Percentiles rank a stretch among this genome's conserved stretches.
phyloP scores from a whole-genome alignment of 2,329 filamentous ascomycete species.

The Cercospora sp. region DNA sequence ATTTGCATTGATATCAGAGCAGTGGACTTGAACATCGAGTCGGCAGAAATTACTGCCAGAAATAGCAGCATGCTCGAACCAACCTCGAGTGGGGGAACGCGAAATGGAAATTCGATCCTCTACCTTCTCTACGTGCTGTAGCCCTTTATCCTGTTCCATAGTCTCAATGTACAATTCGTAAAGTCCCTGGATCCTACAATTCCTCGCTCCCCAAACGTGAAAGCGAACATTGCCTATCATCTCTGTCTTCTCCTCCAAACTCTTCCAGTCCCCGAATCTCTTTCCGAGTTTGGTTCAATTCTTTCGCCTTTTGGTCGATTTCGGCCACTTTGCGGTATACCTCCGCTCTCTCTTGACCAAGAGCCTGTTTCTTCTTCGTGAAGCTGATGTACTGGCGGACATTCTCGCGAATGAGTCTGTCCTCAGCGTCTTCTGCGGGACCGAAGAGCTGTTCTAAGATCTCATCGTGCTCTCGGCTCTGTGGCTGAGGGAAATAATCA shows the following conservation, averaged over 20 bases:
- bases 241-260: not conserved
- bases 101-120: not conserved
- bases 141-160: not conserved
- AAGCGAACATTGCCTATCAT: not conserved
- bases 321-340: not conserved
- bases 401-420: not conserved
- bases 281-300: not conserved
- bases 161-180: not conserved
- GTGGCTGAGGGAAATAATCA: not conserved
- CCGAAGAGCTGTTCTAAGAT: not conserved
- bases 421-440: not conserved
- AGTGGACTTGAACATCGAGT: not conserved
- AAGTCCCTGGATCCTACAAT: not conserved
- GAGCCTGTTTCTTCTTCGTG: not conserved
- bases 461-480: not conserved
- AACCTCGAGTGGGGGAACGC: not conserved
- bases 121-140: not conserved
- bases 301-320: not conserved
- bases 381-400: not conserved
- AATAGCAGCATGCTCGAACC: not conserved
- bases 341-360: not conserved
- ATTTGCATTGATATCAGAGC: not conserved
- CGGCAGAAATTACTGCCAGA: not conserved
- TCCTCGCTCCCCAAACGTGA: not conserved
- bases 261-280: not conserved